phyloP scores from a whole-genome alignment of 495 filamentous ascomycete species.

The Trichoderma erinaceum region DNA sequence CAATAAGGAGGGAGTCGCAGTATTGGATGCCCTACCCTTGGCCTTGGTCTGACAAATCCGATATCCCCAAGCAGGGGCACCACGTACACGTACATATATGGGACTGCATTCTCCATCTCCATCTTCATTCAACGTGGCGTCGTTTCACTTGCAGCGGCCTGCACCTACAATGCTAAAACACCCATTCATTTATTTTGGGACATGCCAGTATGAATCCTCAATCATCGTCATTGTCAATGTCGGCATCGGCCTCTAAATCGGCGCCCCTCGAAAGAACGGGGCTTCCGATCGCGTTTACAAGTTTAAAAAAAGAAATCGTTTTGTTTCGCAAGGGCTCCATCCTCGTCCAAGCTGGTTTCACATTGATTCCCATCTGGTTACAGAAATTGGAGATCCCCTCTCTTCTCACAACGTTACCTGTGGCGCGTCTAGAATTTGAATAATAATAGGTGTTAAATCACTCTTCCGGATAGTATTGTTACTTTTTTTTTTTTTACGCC shows the following conservation, averaged over 20 bases:
- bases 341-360: background rate
- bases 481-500: background rate
- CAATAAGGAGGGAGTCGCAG: background rate
- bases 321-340: background rate
- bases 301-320: background rate
- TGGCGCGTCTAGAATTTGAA: background rate
- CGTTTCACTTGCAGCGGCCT: background rate
- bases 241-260: too few species aligned
- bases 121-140: background rate
- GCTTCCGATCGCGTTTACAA: too few species aligned
- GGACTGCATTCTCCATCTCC: background rate
- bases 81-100: background rate
- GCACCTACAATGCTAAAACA: background rate
- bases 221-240: too few species aligned
- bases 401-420: slow-evolving; percentile 7
- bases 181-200: background rate
- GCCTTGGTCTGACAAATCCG: background rate
- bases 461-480: background rate
- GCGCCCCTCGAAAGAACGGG: too few species aligned
- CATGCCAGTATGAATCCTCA: background rate
- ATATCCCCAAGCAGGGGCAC: background rate
- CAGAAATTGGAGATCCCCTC: background rate
- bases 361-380: background rate
- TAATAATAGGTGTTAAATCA: background rate
- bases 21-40: background rate